Base-by-base conservation (phyloP, 2,329 filamentous ascomycete genomes). In the Penicillium griseofulvum region DNA sequence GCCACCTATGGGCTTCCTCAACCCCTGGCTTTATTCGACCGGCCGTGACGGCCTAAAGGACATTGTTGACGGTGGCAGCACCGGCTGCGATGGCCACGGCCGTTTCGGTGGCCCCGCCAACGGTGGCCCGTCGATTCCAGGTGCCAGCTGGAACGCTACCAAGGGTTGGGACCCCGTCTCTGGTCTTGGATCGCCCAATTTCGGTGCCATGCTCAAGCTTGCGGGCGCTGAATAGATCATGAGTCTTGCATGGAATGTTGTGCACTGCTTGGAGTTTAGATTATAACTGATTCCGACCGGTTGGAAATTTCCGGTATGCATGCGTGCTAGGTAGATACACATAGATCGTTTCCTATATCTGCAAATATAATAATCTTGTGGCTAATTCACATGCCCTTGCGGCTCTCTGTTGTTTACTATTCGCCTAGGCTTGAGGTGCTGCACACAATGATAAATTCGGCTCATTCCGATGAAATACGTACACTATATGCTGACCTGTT, bases 21-120 rank as follows among this genome's bases (percentile, higher is more conserved):
- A 87, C 63, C 83, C 83, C 0, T 85, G 81, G 80, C 65, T 86
- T 6, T 87, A 86, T 65, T 68, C 68, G 24, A 63, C 64, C 19
- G 78, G 71, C 4, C 65, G 68, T 54, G 59, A 67, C 9, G 77
- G 72, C 2, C 63, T 82, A 43, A 81, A 75, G 29, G 80, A 82
- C 57, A 79, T 82, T 49, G 73, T 74, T 3, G 55, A 68, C 11
- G 80, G 80, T 16, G 77, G 74, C 7, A 80, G 77, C 34, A 72
- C 61, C 0, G 80, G 80, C 10, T 82, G 80, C 60, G 74, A 73
- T 31, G 78, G 78, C 0, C 62, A 65, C 1, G 66, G 69, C 19
- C 74, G 75, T 3, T 79, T 78, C 60, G 70, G 72, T 4, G 76
- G 77, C 2, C 59, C 74, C 4, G 31, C 56, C 0, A 71, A 78